A percentile compares a stretch with the other conserved stretches of the same genome.
Evolutionary conservation across 2,329 filamentous ascomycete species (phyloP).

Genomic region (Botryotinia convoluta): DNA sequence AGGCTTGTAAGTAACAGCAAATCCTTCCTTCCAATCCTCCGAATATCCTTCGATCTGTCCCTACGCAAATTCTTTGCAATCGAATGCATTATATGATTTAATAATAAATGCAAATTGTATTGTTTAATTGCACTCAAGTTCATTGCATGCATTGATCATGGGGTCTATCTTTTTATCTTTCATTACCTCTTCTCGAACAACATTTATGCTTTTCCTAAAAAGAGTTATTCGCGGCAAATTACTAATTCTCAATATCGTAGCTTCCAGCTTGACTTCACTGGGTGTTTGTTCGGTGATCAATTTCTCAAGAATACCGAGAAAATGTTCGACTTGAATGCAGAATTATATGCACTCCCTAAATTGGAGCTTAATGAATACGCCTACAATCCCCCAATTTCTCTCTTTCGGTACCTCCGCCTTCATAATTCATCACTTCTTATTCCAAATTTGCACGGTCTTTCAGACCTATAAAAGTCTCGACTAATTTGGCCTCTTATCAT

Average conservation of each 20-base stretch:
- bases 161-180: neutral
- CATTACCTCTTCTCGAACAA: no score
- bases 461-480: neutral
- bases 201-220: neutral
- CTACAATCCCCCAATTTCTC: constrained; percentile 8
- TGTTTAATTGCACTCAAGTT: no score
- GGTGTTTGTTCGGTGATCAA: neutral
- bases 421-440: neutral
- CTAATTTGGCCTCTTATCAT: neutral
- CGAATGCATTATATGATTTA: neutral
- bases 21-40: neutral
- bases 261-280: constrained; percentile 3
- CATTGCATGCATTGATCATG: neutral
- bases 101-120: neutral
- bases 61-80: neutral
- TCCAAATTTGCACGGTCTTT: neutral
- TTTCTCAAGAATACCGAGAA: neutral
- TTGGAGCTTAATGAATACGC: neutral
- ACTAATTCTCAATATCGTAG: neutral
- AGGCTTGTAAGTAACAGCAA: neutral
- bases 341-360: constrained; percentile 1
- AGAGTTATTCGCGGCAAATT: neutral
- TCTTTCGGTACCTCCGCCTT: neutral
- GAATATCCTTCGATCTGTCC: neutral
- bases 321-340: constrained; percentile 2